Base-by-base conservation (phyloP, 2,329 filamentous ascomycete genomes). In the Didymella glomerata region DNA sequence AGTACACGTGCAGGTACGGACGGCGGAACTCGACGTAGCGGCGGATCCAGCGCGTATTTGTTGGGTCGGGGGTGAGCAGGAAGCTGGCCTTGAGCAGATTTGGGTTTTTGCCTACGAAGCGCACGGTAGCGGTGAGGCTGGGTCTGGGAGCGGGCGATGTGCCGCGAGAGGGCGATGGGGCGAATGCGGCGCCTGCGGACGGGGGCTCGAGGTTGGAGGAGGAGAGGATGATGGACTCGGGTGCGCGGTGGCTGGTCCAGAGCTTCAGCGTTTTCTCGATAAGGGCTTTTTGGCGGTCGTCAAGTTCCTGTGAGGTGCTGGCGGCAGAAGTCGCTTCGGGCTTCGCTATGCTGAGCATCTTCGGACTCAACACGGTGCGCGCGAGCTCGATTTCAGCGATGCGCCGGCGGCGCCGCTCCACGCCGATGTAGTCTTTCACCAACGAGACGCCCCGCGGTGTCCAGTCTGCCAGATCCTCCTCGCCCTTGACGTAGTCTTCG, bases 401-500 rank as follows among this genome's bases (percentile, higher is more conserved):
- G 16, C 93, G 88, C 57, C 85, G 83, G 67, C 88, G 88, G 72
- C 90, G 89, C 77, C 91, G 92, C 60, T 88, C 88, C 6, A 90
- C 85, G 11, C 84, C 79, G 54, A 97, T 89, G 70, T 90, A 97
- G 77, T 99, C 95, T 57, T 88, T 87, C n/a, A 99, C 89, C 0
- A 99, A 81, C 0, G 92, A 96, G 2, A 98, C 91, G 34, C 95
- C 93, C 41, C 95, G 86, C 2, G 95, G 94, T 8, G 89, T 88
- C 95, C 95, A 99, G 56, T 88, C 88, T 2, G 84, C 88, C 38
- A 99, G 82, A 48, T 89, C 85, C 76, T 99, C 95, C 78, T 99
- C 93, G 54, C 95, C 95, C 76, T 97, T 97, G 69, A 99, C 91
- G 73, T 97, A 98, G 75, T 96, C 92, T 70, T 96, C 90, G 60